Percentiles rank a stretch among this genome's conserved stretches.
phyloP scores from a whole-genome alignment of 345 rosid genomes.

The Brassica juncea region DNA sequence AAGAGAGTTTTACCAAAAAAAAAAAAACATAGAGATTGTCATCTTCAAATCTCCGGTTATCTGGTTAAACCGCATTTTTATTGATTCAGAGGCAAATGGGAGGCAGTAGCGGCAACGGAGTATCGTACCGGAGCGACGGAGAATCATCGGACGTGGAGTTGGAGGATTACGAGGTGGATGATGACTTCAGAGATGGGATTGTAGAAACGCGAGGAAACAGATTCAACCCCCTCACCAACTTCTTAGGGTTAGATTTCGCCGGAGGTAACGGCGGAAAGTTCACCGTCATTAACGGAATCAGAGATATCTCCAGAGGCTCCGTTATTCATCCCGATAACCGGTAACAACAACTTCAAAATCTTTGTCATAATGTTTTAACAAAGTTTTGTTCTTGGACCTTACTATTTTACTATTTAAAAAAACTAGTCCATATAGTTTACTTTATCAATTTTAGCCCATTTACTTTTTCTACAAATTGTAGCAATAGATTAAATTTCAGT shows the following conservation, averaged over 20 bases:
- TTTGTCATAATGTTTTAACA: background rate
- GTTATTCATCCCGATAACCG: constrained; percentile 85
- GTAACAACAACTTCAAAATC: constrained; percentile 37
- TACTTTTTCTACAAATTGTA: background rate
- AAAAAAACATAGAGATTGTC: constrained; percentile 9
- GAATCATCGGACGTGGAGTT: constrained; percentile 28
- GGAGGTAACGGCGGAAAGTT: constrained; percentile 34
- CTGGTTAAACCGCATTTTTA: background rate
- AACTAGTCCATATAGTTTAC: background rate
- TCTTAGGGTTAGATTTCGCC: constrained; percentile 39
- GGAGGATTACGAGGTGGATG: constrained; percentile 40
- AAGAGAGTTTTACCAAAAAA: background rate
- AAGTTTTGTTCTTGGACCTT: background rate
- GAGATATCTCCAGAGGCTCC: constrained; percentile 54
- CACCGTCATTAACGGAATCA: constrained; percentile 55
- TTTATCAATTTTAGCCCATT: background rate
- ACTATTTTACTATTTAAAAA: background rate
- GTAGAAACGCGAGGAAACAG: constrained; percentile 28
- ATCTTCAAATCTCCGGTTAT: constrained; percentile 11
- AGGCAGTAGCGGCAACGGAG: constrained; percentile 25
- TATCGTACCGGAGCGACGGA: constrained; percentile 19
- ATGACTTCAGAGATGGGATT: constrained; percentile 28
- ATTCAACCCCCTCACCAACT: constrained; percentile 19
- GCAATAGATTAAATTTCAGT: background rate
- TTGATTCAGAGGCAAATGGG: constrained; percentile 14